Conservation (phyloP, 179 eudicot species). For the Gypsophila paniculata region DNA sequence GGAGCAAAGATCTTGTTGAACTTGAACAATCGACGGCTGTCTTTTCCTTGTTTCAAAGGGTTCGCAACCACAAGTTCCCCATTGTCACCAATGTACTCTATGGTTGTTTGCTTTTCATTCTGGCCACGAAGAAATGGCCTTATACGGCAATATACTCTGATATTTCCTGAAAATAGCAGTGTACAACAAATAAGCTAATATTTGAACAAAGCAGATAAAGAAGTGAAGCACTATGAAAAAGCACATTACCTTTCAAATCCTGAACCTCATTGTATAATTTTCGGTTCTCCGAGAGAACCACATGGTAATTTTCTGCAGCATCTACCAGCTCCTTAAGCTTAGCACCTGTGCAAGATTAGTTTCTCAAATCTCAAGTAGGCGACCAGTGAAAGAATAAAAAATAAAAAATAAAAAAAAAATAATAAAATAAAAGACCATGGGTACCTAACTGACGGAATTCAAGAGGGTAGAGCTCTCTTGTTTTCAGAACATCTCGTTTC, state of each 20-base stretch:
- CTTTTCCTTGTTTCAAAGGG: conserved; percentile 81
- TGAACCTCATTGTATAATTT: conserved; percentile 89
- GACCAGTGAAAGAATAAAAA: background rate
- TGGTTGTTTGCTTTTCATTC: conserved; percentile 70
- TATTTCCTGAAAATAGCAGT: conserved; percentile 56
- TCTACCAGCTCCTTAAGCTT: conserved; percentile 72
- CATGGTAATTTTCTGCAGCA: conserved; percentile 84
- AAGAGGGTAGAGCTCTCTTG: conserved; percentile 43
- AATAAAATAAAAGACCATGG: conserved; percentile 7
- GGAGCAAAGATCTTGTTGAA: conserved; percentile 91
- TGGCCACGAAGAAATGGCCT: conserved; percentile 94
- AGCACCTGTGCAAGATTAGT: conserved; percentile 39
- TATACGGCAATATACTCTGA: conserved; percentile 89
- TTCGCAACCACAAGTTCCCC: conserved; percentile 79
- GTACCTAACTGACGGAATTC: conserved; percentile 76
- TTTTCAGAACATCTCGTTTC: conserved; percentile 59
- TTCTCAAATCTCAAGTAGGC: conserved; percentile 15
- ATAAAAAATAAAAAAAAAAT: too few relatives aligned
- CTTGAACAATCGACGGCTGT: conserved; percentile 73
- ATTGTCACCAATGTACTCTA: conserved; percentile 86
- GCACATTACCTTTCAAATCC: conserved; percentile 72
- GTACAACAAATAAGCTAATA: conserved; percentile 10
- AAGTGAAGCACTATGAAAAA: background rate
- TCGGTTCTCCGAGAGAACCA: conserved; percentile 78
- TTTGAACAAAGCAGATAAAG: conserved; percentile 10